Percentiles rank a stretch among this genome's conserved stretches.
Conservation (phyloP, 768 basidiomycete species). For the Tricholoma sp. region DNA sequence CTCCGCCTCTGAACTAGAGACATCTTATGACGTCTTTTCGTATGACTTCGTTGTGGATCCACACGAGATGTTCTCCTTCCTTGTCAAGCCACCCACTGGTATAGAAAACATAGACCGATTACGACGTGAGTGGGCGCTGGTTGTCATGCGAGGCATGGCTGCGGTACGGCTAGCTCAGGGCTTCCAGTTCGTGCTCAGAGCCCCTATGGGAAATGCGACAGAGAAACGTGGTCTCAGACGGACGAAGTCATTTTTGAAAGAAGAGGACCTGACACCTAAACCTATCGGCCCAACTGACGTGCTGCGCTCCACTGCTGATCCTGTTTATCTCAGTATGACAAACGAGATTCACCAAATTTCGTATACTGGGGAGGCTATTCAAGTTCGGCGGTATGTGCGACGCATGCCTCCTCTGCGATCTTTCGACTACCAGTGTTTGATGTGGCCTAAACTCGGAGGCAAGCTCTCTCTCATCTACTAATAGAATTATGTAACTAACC, state of each 20-base stretch:
- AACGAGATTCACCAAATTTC: conserved; percentile 93
- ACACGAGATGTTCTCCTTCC: conserved; percentile 79
- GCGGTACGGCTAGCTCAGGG: conserved; percentile 89
- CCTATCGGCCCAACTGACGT: conserved; percentile 65
- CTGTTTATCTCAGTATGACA: conserved; percentile 90
- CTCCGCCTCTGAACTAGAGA: conserved; percentile 64
- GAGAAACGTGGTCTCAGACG: conserved; percentile 36
- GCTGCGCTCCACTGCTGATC: conserved; percentile 52
- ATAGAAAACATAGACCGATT: conserved; percentile 49
- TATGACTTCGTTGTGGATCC: conserved; percentile 89
- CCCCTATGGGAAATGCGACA: conserved; percentile 27
- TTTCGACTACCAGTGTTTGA: conserved; percentile 80
- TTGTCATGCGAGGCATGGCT: conserved; percentile 90
- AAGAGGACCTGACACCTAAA: conserved; percentile 50
- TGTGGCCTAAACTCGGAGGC: conserved; percentile 89
- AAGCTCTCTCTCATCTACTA: conserved; percentile 4
- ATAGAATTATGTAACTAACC: background rate
- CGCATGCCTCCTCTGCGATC: conserved; percentile 59
- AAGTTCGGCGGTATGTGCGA: conserved; percentile 82
- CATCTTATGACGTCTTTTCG: conserved; percentile 74
- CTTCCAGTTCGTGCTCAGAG: conserved; percentile 82
- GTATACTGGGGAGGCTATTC: conserved; percentile 87
- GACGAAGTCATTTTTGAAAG: conserved; percentile 50
- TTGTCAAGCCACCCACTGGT: conserved; percentile 61
- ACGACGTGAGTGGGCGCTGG: conserved; percentile 68